phyloP scores from a whole-genome alignment of 164 flowering plant genomes.

The Piper longum region DNA sequence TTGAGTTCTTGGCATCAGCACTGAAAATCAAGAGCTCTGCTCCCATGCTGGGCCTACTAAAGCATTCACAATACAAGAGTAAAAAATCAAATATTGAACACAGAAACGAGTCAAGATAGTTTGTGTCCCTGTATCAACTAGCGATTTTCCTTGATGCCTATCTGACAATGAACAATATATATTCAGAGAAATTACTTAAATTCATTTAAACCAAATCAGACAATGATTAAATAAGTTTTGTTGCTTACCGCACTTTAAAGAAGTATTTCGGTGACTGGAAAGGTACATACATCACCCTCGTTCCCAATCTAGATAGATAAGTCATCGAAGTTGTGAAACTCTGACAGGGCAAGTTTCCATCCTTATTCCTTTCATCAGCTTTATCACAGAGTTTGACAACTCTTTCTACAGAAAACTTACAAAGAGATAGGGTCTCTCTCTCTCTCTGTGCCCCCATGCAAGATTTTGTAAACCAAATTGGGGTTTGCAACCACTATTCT shows the following conservation, averaged over 20 bases:
- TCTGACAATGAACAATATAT: not conserved
- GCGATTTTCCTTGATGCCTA: not conserved
- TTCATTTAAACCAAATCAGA: not conserved
- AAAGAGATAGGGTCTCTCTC: conserved; percentile 28
- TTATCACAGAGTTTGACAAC: conserved; percentile 22
- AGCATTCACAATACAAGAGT: not conserved
- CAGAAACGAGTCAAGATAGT: not conserved
- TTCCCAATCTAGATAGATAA: conserved; percentile 21
- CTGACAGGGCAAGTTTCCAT: conserved; percentile 8
- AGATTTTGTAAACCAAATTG: conserved; percentile 16
- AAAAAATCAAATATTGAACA: not conserved
- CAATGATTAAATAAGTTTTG: not conserved
- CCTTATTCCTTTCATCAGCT: conserved; percentile 7
- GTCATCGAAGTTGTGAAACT: conserved; percentile 17
- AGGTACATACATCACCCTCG: conserved; percentile 41
- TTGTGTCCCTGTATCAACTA: not conserved
- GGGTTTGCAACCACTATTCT: conserved; percentile 15
- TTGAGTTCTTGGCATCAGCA: conserved; percentile 18
- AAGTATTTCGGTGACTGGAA: conserved; percentile 47
- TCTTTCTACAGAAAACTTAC: conserved; percentile 32
- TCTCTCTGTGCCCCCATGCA: conserved; percentile 18
- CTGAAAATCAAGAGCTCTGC: conserved; percentile 39
- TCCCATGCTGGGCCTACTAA: conserved; percentile 48
- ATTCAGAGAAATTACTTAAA: no score
- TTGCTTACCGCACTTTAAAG: conserved; percentile 51